Evolutionary conservation across 306 rosid genomes (phyloP).

Genomic region (Parietaria judaica): DNA sequence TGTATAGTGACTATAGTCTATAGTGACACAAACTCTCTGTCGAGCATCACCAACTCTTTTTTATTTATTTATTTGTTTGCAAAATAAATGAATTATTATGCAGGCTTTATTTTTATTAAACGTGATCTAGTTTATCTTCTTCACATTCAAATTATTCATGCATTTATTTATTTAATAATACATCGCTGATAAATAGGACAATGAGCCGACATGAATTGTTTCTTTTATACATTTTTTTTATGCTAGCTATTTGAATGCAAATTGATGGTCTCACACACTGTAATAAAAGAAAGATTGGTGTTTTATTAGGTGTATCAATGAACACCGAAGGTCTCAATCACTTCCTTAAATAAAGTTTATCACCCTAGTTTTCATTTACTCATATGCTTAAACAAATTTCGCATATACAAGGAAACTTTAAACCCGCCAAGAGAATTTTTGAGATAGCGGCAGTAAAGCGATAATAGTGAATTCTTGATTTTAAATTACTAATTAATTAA

Average conservation of each 20-base stretch:
- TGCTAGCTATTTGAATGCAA: constrained; percentile 2
- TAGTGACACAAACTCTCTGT: background rate
- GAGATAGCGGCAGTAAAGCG: no score
- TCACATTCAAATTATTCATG: background rate
- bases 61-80: constrained; percentile 1
- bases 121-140: constrained; percentile 8
- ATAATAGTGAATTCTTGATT: no score
- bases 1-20: no score
- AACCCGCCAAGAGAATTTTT: no score
- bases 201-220: constrained; percentile 13
- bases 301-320: constrained; percentile 2
- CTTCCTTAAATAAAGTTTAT: background rate
- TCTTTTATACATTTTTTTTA: constrained; percentile 1
- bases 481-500: no score
- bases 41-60: constrained; percentile 13
- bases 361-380: background rate
- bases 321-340: background rate
- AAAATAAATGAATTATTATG: no score
- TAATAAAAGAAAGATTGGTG: constrained; percentile 1
- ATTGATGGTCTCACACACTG: background rate
- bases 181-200: constrained; percentile 1
- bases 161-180: no score
- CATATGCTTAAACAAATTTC: background rate
- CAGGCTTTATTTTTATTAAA: constrained; percentile 4
- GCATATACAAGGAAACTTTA: no score